Evolutionary conservation across 129 eudicot species (phyloP).

Genomic region (Flaveria trinervia): DNA sequence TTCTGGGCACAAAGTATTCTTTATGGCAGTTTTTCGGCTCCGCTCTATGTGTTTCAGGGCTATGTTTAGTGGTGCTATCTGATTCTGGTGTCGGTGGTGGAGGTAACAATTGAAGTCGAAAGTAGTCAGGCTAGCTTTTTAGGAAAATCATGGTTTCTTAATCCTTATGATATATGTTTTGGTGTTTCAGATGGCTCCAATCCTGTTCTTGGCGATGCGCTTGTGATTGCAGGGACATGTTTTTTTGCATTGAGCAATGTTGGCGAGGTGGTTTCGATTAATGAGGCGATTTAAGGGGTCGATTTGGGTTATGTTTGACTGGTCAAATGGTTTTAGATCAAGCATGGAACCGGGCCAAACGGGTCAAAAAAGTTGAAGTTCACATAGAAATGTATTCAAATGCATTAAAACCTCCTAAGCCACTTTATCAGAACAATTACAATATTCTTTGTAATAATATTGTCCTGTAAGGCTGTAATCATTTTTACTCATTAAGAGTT

Average conservation of each 20-base stretch:
- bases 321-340: not conserved
- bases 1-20: constrained; percentile 72
- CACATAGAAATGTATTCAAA: not conserved
- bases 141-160: not conserved
- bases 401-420: not conserved
- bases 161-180: constrained; percentile 12
- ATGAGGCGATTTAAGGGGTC: not conserved
- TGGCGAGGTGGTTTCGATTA: constrained; percentile 57
- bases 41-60: constrained; percentile 67
- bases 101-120: constrained; percentile 39
- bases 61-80: constrained; percentile 67
- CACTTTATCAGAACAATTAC: not conserved
- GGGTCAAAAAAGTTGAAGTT: not conserved
- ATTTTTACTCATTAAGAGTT: not conserved
- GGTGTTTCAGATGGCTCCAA: constrained; percentile 70
- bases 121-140: not conserved
- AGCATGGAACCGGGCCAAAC: too few species aligned
- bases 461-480: not conserved
- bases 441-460: not conserved
- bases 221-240: constrained; percentile 74
- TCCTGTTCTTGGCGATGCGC: constrained; percentile 77
- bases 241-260: constrained; percentile 75
- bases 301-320: not conserved
- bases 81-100: constrained; percentile 74
- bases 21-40: constrained; percentile 81